Evolutionary conservation across 352 stramenopile genomes (phyloP).

Genomic region (Phytophthora hybrid): DNA sequence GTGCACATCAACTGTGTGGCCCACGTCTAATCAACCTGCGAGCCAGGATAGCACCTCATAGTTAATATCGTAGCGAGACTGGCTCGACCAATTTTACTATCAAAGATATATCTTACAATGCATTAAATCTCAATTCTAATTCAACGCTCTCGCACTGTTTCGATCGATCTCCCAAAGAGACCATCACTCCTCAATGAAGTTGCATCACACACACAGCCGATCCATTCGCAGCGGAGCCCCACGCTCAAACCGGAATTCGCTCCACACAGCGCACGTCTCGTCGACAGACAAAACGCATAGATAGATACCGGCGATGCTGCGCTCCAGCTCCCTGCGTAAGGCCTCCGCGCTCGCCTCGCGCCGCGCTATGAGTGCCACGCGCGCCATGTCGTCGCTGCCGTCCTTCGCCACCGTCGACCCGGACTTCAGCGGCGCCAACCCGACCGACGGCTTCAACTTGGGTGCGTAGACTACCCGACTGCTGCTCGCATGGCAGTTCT

Average conservation of each 20-base stretch:
- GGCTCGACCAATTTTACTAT: not conserved
- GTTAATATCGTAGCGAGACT: not conserved
- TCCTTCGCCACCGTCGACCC: slow-evolving; percentile 96
- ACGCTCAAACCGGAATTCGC: slow-evolving; percentile 22
- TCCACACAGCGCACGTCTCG: slow-evolving; percentile 3
- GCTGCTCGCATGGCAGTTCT: not conserved
- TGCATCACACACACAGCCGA: slow-evolving; percentile 2
- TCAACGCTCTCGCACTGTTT: not conserved
- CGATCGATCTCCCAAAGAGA: not conserved
- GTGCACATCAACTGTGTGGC: slow-evolving; percentile 21
- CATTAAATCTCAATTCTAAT: slow-evolving; percentile 7
- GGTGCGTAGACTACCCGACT: slow-evolving; percentile 34
- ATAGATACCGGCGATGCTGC: slow-evolving; percentile 28
- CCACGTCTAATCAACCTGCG: slow-evolving; percentile 40
- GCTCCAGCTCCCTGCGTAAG: slow-evolving; percentile 34
- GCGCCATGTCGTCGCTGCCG: slow-evolving; percentile 70
- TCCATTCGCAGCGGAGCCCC: not conserved
- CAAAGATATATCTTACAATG: not conserved
- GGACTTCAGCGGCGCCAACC: slow-evolving; percentile 77
- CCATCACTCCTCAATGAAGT: slow-evolving; percentile 27
- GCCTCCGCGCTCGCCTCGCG: slow-evolving; percentile 38
- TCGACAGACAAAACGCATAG: not conserved
- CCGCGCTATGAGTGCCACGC: slow-evolving; percentile 37
- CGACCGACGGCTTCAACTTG: slow-evolving; percentile 92
- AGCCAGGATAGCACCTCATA: not conserved